phyloP scores from a whole-genome alignment of 768 basidiomycete species.

The Trametes maxima region DNA sequence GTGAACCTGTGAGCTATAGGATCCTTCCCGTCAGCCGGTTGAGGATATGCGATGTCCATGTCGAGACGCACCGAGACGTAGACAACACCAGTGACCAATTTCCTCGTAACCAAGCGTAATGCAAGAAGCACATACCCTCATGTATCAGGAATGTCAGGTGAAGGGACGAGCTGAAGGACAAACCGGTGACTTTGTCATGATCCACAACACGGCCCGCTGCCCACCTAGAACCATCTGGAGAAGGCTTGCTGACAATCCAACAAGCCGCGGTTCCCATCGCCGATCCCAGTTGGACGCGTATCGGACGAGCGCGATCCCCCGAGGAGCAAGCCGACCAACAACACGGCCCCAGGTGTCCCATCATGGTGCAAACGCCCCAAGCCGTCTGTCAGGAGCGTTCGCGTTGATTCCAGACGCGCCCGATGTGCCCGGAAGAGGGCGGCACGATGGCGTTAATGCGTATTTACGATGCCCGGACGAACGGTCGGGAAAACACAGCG shows the following conservation, averaged over 20 bases:
- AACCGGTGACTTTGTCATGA: no score
- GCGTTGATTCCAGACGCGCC: conserved; percentile 12
- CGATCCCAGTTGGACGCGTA: neutral
- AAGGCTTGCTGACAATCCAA: neutral
- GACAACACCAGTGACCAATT: no score
- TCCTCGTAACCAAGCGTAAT: no score
- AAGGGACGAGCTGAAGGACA: no score
- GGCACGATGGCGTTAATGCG: conserved; percentile 20
- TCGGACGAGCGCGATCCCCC: neutral
- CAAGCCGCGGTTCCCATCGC: neutral
- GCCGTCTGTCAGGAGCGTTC: neutral
- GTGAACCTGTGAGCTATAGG: no score
- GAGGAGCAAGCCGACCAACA: neutral
- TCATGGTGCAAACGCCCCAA: neutral
- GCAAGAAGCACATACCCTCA: no score
- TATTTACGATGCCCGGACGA: conserved; percentile 12
- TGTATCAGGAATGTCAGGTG: no score
- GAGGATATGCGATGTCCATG: no score
- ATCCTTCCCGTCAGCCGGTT: no score
- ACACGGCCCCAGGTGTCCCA: neutral
- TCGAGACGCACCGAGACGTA: no score
- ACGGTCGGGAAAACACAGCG: conserved; percentile 6
- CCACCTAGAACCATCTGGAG: no score
- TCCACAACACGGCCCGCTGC: no score
- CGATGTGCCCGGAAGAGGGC: neutral